Evolutionary conservation across 169 alveolate genomes (phyloP).

Genomic region (Neospora caninum): DNA sequence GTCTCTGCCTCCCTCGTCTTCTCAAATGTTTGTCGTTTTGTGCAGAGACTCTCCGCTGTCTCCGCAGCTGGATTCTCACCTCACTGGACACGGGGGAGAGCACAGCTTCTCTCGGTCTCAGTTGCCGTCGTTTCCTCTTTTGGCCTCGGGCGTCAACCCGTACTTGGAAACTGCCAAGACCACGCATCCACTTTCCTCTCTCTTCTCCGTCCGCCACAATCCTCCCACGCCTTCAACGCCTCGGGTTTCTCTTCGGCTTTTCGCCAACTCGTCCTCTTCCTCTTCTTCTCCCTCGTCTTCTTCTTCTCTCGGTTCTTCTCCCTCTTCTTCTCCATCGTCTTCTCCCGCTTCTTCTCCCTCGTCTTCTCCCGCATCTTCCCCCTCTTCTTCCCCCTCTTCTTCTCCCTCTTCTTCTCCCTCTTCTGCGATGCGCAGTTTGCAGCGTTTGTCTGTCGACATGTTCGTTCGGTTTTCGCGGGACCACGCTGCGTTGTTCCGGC

Average conservation of each 20-base stretch:
- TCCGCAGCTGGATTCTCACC: not conserved
- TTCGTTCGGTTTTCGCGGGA: not conserved
- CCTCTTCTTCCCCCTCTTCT: not conserved
- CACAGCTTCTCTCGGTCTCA: no score
- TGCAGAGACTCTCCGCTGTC: not conserved
- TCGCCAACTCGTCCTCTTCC: not conserved
- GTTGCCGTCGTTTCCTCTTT: not conserved
- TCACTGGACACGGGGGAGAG: no score
- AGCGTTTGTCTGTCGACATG: not conserved
- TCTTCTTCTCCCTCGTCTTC: not conserved
- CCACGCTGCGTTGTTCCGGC: conserved; percentile 10
- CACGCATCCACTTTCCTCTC: no score
- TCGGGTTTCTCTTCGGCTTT: not conserved
- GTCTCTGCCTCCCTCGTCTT: not conserved
- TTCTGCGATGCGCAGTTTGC: not conserved
- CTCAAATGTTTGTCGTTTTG: not conserved
- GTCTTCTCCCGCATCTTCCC: not conserved
- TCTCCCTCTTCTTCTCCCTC: not conserved
- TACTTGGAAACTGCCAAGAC: no score
- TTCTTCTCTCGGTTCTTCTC: not conserved
- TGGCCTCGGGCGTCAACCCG: not conserved
- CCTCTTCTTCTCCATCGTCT: not conserved
- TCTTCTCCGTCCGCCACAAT: no score
- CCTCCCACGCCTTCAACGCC: no score
- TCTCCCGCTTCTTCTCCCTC: not conserved